Evolutionary conservation across 108 stramenopile species (phyloP).

Genomic region (Nitzschia sp.): DNA sequence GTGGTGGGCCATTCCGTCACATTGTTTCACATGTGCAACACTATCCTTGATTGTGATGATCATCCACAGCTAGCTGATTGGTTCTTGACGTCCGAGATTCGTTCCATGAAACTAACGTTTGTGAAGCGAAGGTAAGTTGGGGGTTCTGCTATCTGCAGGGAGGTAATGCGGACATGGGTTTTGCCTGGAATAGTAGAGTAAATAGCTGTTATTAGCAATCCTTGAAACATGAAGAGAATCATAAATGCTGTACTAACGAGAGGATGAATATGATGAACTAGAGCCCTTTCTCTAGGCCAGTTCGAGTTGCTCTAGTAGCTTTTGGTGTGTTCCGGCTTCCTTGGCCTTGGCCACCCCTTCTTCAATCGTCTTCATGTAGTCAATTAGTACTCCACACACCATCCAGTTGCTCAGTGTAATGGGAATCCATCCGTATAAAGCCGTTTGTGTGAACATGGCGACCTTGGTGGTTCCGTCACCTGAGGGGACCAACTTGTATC

Average conservation of each 20-base stretch:
- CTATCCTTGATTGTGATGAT: conserved; percentile 49
- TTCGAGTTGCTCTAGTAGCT: conserved; percentile 12
- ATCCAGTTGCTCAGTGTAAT: conserved; percentile 26
- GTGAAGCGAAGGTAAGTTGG: background rate
- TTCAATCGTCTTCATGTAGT: conserved; percentile 24
- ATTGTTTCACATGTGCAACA: conserved; percentile 58
- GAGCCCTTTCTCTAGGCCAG: background rate
- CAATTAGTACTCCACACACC: conserved; percentile 19
- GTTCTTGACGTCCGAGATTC: conserved; percentile 60
- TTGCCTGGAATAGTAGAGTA: too few species aligned
- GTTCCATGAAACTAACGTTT: conserved; percentile 59
- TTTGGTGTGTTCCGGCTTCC: conserved; percentile 21
- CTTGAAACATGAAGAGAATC: background rate
- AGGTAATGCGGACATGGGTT: too few species aligned
- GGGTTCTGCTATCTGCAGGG: background rate
- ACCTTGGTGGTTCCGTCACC: conserved; percentile 14
- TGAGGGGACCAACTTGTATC: conserved; percentile 21
- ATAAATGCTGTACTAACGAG: background rate
- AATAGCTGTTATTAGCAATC: background rate
- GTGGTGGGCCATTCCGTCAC: conserved; percentile 65
- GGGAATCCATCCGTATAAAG: conserved; percentile 24
- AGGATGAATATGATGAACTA: background rate
- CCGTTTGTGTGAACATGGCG: conserved; percentile 17
- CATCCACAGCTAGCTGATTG: conserved; percentile 44
- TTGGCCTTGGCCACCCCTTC: conserved; percentile 7